Evolutionary conservation across 2,329 filamentous ascomycete species (phyloP).

Genomic region (Fusarium sp.): DNA sequence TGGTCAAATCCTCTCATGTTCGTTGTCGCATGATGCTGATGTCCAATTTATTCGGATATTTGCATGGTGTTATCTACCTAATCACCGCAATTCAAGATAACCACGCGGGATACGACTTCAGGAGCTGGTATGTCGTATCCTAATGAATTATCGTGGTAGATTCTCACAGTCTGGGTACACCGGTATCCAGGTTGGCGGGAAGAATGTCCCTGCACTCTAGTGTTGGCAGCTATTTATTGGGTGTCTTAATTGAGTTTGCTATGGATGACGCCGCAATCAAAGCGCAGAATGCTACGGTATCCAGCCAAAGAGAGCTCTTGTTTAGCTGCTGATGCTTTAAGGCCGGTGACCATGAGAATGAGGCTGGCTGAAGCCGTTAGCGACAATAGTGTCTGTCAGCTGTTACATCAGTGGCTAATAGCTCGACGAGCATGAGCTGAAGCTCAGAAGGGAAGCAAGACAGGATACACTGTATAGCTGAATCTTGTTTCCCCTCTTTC

Average conservation of each 20-base stretch:
- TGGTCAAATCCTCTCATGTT: background rate
- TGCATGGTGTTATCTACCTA: background rate
- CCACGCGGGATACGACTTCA: background rate
- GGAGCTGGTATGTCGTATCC: background rate
- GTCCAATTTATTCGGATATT: background rate
- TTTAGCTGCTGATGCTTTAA: background rate
- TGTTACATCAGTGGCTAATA: background rate
- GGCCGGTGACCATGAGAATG: background rate
- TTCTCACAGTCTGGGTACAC: background rate
- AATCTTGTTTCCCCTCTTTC: background rate
- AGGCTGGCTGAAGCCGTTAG: conserved; percentile 12
- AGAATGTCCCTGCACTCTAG: background rate
- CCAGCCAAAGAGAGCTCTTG: background rate
- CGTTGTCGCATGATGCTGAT: background rate
- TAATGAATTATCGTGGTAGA: background rate
- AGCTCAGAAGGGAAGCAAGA: background rate
- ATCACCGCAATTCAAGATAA: background rate
- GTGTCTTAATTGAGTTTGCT: background rate
- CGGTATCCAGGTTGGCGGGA: background rate
- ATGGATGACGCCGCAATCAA: background rate
- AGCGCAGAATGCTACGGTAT: background rate
- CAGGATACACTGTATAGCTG: background rate
- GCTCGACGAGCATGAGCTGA: background rate
- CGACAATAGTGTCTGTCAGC: conserved; percentile 3
- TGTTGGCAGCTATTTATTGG: background rate